Conservation (phyloP, 495 filamentous ascomycete species). For the Daldinia grandis region DNA sequence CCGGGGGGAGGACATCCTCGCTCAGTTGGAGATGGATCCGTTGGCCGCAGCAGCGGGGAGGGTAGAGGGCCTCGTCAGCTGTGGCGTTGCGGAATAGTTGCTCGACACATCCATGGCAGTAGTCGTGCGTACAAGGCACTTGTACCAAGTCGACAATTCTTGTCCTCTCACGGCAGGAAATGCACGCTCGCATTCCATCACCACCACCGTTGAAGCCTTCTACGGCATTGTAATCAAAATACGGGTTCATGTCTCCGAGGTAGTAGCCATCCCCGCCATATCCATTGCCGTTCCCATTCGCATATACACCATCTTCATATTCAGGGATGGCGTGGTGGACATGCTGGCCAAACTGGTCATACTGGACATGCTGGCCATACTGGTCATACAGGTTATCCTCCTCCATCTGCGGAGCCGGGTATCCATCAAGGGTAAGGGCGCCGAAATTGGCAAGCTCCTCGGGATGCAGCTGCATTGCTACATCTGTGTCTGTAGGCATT, state of each 20-base stretch:
- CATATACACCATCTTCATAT: not conserved
- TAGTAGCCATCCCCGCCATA: not conserved
- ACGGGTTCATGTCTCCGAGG: not conserved
- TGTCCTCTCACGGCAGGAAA: not conserved
- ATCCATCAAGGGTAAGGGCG: not conserved
- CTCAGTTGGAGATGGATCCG: constrained; percentile 49
- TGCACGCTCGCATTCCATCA: not conserved
- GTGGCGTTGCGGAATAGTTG: constrained; percentile 53
- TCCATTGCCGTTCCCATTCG: not conserved
- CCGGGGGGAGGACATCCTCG: constrained; percentile 40
- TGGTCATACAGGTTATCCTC: not conserved
- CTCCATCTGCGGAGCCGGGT: not conserved
- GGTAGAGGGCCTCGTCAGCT: constrained; percentile 59
- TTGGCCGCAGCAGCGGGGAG: constrained; percentile 61
- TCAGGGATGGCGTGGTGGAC: too few relatives aligned
- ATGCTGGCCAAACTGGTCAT: too few relatives aligned
- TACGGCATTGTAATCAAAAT: not conserved
- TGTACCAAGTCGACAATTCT: constrained; percentile 6
- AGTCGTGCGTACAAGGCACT: constrained; percentile 53
- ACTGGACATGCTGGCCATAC: too few relatives aligned
- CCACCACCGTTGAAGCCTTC: not conserved
- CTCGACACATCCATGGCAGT: constrained; percentile 56
- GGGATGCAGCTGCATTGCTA: not conserved
- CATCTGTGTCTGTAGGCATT: not conserved
- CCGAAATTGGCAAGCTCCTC: not conserved